phyloP scores from a whole-genome alignment of 257 asterid genomes.

The Lycium ferocissimum region DNA sequence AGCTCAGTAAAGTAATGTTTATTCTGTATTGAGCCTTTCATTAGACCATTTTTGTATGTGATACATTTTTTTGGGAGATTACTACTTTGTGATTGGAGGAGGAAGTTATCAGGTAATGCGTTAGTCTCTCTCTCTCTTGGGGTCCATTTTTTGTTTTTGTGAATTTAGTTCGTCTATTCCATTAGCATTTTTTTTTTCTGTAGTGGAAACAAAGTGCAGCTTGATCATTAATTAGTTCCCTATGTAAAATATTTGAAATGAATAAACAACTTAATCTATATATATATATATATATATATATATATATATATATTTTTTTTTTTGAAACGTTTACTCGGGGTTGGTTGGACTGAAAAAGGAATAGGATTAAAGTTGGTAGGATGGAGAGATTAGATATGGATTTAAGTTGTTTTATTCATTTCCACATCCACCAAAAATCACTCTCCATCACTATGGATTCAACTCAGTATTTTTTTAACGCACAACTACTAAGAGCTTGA shows the following conservation, averaged over 20 bases:
- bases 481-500: too few relatives aligned
- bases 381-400: not conserved
- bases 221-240: not conserved
- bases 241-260: not conserved
- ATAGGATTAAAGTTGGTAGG: not conserved
- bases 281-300: too few relatives aligned
- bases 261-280: not conserved
- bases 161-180: not conserved
- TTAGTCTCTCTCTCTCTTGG: too few relatives aligned
- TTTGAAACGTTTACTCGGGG: not conserved
- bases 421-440: too few relatives aligned
- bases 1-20: not conserved
- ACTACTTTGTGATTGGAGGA: not conserved
- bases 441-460: too few relatives aligned
- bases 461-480: too few relatives aligned
- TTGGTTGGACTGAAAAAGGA: not conserved
- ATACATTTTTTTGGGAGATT: not conserved
- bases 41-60: not conserved
- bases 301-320: too few relatives aligned
- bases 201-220: not conserved
- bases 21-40: not conserved
- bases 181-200: not conserved
- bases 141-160: too few relatives aligned
- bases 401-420: too few relatives aligned
- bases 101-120: not conserved